A percentile compares a stretch with the other conserved stretches of the same genome.
phyloP scores from a whole-genome alignment of 352 stramenopile species.

The Aphanomyces astaci region DNA sequence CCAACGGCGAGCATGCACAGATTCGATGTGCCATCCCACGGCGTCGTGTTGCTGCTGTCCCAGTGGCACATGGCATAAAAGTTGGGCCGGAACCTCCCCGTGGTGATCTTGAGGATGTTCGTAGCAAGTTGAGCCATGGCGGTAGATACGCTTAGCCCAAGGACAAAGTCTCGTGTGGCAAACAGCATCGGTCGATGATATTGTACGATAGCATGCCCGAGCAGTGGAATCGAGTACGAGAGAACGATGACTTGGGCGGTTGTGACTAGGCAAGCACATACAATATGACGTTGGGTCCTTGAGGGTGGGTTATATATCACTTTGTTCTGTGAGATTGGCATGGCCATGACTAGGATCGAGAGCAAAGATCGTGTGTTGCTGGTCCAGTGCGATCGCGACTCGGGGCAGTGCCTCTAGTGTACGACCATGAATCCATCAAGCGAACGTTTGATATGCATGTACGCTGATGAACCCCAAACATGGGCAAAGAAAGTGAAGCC shows the following conservation, averaged over 20 bases:
- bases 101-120: constrained; percentile 62
- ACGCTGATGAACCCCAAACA: background rate
- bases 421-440: background rate
- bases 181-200: constrained; percentile 42
- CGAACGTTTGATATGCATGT: background rate
- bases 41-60: constrained; percentile 42
- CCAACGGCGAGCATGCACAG: constrained; percentile 37
- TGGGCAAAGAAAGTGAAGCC: too few relatives aligned
- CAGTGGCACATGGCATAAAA: constrained; percentile 72
- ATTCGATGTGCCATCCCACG: constrained; percentile 60
- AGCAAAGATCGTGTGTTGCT: constrained; percentile 38
- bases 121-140: constrained; percentile 45
- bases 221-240: constrained; percentile 33
- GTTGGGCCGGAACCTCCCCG: constrained; percentile 54
- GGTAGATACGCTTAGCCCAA: constrained; percentile 45
- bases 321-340: constrained; percentile 42
- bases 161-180: constrained; percentile 59
- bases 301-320: too few relatives aligned
- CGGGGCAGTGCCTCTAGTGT: background rate
- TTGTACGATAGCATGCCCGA: constrained; percentile 40
- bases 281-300: too few relatives aligned
- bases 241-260: constrained; percentile 37
- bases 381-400: constrained; percentile 35
- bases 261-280: constrained; percentile 43
- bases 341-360: constrained; percentile 47